These are phyloP conservation scores for Atractiella rhizophila DNA, from an alignment of 768 basidiomycete genomes.

Conservation along the genomic window DNA sequence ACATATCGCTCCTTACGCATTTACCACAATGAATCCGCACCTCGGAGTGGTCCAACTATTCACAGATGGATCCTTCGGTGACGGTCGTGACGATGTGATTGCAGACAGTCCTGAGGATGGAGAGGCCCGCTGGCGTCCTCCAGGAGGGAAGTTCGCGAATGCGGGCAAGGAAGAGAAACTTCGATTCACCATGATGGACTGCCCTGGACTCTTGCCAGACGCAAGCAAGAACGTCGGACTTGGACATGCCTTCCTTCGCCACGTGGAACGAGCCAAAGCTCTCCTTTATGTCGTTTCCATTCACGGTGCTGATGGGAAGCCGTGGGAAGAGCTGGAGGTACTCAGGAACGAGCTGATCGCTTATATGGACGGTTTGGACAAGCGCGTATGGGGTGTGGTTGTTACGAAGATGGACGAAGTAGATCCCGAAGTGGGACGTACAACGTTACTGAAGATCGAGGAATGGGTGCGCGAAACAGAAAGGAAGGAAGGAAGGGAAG, in stretches of 20 bases:
- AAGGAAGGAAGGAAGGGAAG: slow-evolving; percentile 33
- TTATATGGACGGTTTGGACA: slow-evolving; percentile 52
- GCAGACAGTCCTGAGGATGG: too few species aligned
- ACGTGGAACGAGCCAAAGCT: slow-evolving; percentile 72
- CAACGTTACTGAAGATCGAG: slow-evolving; percentile 15
- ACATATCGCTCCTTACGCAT: slow-evolving; percentile 70
- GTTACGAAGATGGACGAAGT: slow-evolving; percentile 89
- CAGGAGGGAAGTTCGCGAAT: slow-evolving; percentile 23
- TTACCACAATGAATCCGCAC: slow-evolving; percentile 85
- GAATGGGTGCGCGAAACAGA: slow-evolving; percentile 29
- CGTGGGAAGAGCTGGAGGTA: slow-evolving; percentile 49
- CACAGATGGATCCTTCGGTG: slow-evolving; percentile 22
- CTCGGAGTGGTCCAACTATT: slow-evolving; percentile 44
- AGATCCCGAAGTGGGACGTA: slow-evolving; percentile 22
- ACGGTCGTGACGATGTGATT: slow-evolving; percentile 32
- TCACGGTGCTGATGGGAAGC: slow-evolving; percentile 37
- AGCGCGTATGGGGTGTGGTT: slow-evolving; percentile 51
- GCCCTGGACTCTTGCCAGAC: slow-evolving; percentile 65
- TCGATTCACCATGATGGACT: slow-evolving; percentile 88
- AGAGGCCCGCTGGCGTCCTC: background rate
- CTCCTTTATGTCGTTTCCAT: slow-evolving; percentile 84
- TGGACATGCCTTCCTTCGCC: slow-evolving; percentile 75
- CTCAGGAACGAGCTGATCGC: slow-evolving; percentile 46
- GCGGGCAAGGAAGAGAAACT: slow-evolving; percentile 32
- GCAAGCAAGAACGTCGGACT: slow-evolving; percentile 76